A percentile compares a stretch with the other conserved stretches of the same genome.
Evolutionary conservation across 306 rosid genomes (phyloP).

Genomic region (Cicer judaicum): DNA sequence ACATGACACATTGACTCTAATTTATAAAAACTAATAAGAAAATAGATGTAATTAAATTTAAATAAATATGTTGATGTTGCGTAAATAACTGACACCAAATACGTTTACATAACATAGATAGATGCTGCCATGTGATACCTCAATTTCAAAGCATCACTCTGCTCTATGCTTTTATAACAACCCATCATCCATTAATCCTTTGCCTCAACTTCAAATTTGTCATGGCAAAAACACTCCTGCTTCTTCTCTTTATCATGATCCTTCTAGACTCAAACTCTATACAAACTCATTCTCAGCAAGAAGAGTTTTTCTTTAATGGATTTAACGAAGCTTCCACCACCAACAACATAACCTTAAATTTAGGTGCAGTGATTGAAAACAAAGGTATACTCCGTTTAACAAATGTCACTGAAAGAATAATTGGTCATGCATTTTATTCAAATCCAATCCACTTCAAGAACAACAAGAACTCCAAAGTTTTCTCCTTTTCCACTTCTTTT

Average conservation of each 20-base stretch:
- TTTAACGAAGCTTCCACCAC: constrained; percentile 31
- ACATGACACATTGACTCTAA: no score
- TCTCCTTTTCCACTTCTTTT: constrained; percentile 53
- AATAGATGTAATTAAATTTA: no score
- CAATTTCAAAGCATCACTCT: not conserved
- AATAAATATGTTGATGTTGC: no score
- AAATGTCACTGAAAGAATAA: constrained; percentile 36
- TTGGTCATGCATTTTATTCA: constrained; percentile 54
- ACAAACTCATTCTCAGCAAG: constrained; percentile 37
- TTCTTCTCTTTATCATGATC: constrained; percentile 39
- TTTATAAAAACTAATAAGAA: no score
- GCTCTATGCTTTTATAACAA: not conserved
- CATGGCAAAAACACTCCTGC: constrained; percentile 43
- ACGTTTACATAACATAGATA: no score
- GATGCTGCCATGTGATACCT: not conserved
- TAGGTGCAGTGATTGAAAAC: constrained; percentile 44
- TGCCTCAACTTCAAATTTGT: constrained; percentile 4
- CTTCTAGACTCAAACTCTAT: constrained; percentile 29
- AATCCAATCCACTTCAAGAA: constrained; percentile 50
- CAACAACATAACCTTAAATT: constrained; percentile 51
- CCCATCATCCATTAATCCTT: not conserved
- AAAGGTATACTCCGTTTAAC: constrained; percentile 51
- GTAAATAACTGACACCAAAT: no score
- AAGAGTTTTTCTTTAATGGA: constrained; percentile 49
- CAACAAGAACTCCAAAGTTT: constrained; percentile 29